These are phyloP conservation scores for Diplodia mutila DNA, from an alignment of 2,329 filamentous ascomycete genomes.

Conservation along the genomic window DNA sequence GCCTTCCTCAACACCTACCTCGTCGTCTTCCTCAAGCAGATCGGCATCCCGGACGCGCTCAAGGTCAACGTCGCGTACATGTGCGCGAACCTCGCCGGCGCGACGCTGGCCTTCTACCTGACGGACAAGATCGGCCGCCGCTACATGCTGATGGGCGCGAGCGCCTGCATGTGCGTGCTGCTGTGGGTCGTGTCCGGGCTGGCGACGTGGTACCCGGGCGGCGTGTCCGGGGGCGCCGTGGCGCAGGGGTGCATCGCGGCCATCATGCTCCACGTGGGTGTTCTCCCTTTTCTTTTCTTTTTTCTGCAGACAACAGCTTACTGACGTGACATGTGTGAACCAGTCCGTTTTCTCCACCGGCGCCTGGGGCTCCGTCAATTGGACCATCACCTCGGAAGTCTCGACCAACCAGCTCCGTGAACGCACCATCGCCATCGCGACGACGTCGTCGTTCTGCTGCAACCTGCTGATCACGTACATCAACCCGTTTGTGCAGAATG, in stretches of 20 bases:
- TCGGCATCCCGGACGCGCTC: conserved; percentile 7
- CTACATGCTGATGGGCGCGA: not conserved
- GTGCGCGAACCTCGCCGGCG: not conserved
- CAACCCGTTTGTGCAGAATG: conserved; percentile 28
- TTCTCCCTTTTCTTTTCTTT: too few species aligned
- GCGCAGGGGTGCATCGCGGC: conserved; percentile 1
- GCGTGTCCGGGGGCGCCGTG: not conserved
- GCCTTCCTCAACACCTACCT: conserved; percentile 14
- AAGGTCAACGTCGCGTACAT: conserved; percentile 12
- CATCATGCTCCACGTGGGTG: conserved; percentile 1
- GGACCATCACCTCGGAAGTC: conserved; percentile 5
- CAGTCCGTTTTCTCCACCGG: conserved; percentile 11
- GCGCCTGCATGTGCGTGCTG: not conserved
- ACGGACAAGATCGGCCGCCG: conserved; percentile 13
- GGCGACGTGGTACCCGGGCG: conserved; percentile 11
- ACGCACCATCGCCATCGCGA: conserved; percentile 6
- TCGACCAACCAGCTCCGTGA: conserved; percentile 6
- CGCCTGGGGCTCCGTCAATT: conserved; percentile 16
- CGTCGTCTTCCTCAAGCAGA: conserved; percentile 13
- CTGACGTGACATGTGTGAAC: too few species aligned
- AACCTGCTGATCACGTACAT: conserved; percentile 10
- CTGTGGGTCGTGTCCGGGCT: conserved; percentile 10
- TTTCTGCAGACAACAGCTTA: too few species aligned
- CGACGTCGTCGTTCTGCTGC: conserved; percentile 1
- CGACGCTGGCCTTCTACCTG: conserved; percentile 9